These are phyloP conservation scores for Raffaelea ambrosiae DNA, from an alignment of 2,329 filamentous ascomycete genomes.

Conservation along the genomic window DNA sequence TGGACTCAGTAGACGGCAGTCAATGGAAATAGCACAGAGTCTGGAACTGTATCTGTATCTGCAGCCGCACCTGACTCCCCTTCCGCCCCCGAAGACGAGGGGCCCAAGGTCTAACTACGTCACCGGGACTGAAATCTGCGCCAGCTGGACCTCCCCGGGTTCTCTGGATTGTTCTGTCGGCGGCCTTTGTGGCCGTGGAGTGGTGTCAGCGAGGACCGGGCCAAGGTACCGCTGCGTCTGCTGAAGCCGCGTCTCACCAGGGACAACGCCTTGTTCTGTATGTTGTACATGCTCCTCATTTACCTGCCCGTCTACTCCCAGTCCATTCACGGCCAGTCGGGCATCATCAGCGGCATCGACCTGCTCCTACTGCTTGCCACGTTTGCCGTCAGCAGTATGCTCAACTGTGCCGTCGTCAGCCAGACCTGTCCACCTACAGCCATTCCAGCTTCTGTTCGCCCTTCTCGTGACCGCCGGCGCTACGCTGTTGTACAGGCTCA, in stretches of 20 bases:
- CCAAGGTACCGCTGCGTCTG: conserved; percentile 31
- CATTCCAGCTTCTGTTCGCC: conserved; percentile 13
- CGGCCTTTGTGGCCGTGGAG: conserved; percentile 23
- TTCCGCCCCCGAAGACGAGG: no score
- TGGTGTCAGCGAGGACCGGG: conserved; percentile 23
- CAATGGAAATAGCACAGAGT: no score
- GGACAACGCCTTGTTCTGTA: background rate
- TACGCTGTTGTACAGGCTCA: conserved; percentile 44
- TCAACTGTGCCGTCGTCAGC: conserved; percentile 8
- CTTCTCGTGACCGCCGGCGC: conserved; percentile 32
- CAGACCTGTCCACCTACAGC: conserved; percentile 8
- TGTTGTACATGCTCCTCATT: conserved; percentile 3
- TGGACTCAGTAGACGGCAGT: no score
- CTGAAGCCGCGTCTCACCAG: conserved; percentile 23
- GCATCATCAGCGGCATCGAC: conserved; percentile 29
- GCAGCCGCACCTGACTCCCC: no score
- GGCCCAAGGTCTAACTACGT: background rate
- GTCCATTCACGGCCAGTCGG: conserved; percentile 28
- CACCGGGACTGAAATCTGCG: conserved; percentile 16
- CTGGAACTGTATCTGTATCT: no score
- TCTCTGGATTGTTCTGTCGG: conserved; percentile 20
- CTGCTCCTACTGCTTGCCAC: conserved; percentile 25
- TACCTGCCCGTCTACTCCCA: conserved; percentile 31
- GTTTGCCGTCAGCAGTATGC: conserved; percentile 5
- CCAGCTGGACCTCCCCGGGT: conserved; percentile 18